Conservation (phyloP, 257 asterid genomes). For the Penstemon newberryi region DNA sequence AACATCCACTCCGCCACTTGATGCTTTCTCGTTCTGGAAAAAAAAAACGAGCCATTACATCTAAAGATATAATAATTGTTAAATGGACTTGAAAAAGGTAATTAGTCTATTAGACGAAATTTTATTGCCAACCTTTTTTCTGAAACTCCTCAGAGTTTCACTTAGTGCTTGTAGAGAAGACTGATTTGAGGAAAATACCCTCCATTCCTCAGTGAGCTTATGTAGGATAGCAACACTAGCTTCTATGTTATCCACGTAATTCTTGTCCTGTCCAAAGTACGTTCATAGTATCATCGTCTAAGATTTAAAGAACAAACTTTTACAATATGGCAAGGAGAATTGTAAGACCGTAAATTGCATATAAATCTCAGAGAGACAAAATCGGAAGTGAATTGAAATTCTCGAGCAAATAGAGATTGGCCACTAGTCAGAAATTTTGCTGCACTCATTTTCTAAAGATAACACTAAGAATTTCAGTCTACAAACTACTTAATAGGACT, state of each 20-base stretch:
- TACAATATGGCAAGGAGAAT: background rate
- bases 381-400: background rate
- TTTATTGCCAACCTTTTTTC: no score
- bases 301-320: background rate
- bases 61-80: no score
- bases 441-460: conserved; percentile 2
- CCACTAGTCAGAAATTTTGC: background rate
- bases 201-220: conserved; percentile 68
- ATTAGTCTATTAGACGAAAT: no score
- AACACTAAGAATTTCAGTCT: background rate
- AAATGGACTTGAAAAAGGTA: no score
- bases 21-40: no score
- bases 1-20: no score
- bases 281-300: conserved; percentile 5
- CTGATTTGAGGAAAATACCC: conserved; percentile 47
- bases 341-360: background rate
- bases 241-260: conserved; percentile 61
- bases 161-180: conserved; percentile 54
- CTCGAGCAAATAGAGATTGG: conserved; percentile 4
- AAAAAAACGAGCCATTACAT: no score
- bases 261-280: conserved; percentile 49
- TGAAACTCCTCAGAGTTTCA: conserved; percentile 23
- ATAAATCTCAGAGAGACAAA: background rate
- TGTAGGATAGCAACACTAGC: conserved; percentile 57
- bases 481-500: conserved; percentile 6